Percentiles rank a stretch among this genome's conserved stretches.
phyloP scores from a whole-genome alignment of 495 filamentous ascomycete species.

The Xylaria curta region DNA sequence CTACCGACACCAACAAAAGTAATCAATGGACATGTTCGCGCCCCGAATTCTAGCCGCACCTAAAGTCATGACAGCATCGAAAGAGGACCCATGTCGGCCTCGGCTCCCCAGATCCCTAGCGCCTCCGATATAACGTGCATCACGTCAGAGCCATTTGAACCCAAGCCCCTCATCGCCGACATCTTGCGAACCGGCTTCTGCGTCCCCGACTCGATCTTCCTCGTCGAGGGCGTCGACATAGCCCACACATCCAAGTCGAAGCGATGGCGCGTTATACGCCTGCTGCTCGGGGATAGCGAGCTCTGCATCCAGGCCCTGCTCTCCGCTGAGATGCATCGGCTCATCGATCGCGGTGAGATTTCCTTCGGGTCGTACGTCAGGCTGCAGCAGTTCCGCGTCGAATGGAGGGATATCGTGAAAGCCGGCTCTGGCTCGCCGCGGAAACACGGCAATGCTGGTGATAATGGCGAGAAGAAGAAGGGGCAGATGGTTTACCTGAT shows the following conservation, averaged over 20 bases:
- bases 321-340: slow-evolving; percentile 42
- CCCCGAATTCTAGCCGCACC: not conserved
- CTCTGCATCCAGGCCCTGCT: slow-evolving; percentile 54
- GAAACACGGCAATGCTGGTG: not conserved
- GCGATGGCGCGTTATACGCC: slow-evolving; percentile 38
- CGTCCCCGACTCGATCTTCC: slow-evolving; percentile 49
- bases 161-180: slow-evolving; percentile 42
- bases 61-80: slow-evolving; percentile 15
- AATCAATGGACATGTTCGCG: not conserved
- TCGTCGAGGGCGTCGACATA: slow-evolving; percentile 51
- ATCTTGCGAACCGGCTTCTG: slow-evolving; percentile 49
- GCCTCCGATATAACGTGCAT: slow-evolving; percentile 42
- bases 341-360: slow-evolving; percentile 46
- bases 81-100: slow-evolving; percentile 21
- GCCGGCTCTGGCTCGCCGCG: not conserved
- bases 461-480: not conserved
- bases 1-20: not conserved
- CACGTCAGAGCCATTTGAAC: slow-evolving; percentile 40
- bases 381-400: slow-evolving; percentile 41
- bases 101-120: slow-evolving; percentile 10
- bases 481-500: slow-evolving; percentile 46
- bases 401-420: slow-evolving; percentile 25
- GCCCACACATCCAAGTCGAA: slow-evolving; percentile 34
- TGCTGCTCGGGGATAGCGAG: slow-evolving; percentile 53
- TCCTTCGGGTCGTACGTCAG: slow-evolving; percentile 50